Base-by-base conservation (phyloP, 306 rosid genomes). In the Trifolium fragiferum region DNA sequence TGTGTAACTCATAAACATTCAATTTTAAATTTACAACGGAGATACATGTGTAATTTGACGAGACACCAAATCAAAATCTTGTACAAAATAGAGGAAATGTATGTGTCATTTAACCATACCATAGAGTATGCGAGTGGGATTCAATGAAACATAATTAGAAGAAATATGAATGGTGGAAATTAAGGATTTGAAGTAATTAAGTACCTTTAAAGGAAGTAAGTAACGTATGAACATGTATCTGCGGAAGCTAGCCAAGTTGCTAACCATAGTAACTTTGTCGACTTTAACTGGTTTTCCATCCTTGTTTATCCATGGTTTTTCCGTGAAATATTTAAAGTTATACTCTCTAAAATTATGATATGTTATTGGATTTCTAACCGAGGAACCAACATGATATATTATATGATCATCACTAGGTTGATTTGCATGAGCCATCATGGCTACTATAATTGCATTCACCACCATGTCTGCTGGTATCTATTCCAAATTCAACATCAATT, bases 381-480 rank as follows among this genome's bases (percentile, higher is more conserved):
- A 92, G 51, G 97, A 89, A 7, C 96, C 89, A 14, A 92, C 86
- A 7, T 92, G 96, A 27, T 92, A 89, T 33, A 92, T 89, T 12
- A 12, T 38, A 72, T 20, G 2, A 19, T 70, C 44, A 58, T 70
- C 62, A 30, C 76, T 40, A 70, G 38, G 77, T 40, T 82, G 69
- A 40, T 87, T 69, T 37, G 86, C 88, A 44, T 85, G 91, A 69
- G 78, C 88, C 21, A 73, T 70, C 90, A 83, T 87, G 0, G 87
- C 78, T 38, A 82, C 89, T 1, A 89, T 7, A 0, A 87, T 92
- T 16, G 91, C 74, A 76, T 89, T 92, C 72, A 89, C 93, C 75
- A 88, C 97, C 85, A 87, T 78, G 44, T 92, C 97, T 1, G 93
- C 97, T 0, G 97, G 97, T 20, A 89, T 80, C 96, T 91, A 82